Percentiles rank a stretch among this genome's conserved stretches.
Conservation (phyloP, 257 asterid genomes). For the Sherardia arvensis region DNA sequence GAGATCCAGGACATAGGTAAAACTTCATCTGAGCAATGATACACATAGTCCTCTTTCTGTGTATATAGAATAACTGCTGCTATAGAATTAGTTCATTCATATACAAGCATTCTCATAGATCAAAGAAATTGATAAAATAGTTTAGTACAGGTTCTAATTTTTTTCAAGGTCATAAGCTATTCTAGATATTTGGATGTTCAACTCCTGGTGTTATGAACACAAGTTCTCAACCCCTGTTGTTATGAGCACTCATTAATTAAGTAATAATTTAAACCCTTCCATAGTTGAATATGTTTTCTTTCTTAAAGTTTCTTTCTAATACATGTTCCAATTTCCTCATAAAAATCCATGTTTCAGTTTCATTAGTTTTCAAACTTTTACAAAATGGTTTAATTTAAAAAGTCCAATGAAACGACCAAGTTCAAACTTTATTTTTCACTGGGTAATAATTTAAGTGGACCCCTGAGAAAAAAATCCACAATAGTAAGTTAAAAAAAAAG, state of each 20-base stretch:
- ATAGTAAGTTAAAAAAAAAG: no score
- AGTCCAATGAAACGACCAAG: no score
- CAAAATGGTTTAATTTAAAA: no score
- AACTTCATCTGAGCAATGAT: neutral
- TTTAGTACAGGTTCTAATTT: neutral
- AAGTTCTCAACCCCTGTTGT: neutral
- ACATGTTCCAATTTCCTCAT: no score
- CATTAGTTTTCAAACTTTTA: no score
- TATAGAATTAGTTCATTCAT: neutral
- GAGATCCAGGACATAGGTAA: constrained; percentile 15
- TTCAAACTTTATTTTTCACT: no score
- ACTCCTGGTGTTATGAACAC: neutral
- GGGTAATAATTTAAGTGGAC: no score
- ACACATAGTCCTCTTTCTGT: neutral
- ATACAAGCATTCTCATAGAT: no score
- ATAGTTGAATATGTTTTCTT: no score
- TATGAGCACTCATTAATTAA: neutral
- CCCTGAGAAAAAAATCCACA: no score
- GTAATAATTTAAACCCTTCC: neutral
- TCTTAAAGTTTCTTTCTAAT: no score
- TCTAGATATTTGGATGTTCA: neutral
- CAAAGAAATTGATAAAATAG: neutral
- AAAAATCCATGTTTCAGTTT: no score
- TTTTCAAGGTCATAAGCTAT: neutral
- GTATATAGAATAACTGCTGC: neutral